Evolutionary conservation across 768 basidiomycete genomes (phyloP).

Genomic region (Cubamyces lactineus): DNA sequence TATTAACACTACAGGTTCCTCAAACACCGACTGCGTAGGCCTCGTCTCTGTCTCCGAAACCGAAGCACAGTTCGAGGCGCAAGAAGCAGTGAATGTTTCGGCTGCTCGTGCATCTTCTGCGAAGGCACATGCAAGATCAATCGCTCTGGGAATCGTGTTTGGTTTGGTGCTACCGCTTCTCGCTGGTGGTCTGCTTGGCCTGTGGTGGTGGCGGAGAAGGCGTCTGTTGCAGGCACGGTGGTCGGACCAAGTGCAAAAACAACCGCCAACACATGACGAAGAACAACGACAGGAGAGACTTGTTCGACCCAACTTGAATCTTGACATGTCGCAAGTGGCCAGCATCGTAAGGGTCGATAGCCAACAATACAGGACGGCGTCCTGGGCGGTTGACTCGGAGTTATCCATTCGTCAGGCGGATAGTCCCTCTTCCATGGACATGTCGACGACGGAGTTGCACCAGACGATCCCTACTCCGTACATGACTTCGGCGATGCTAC

Average conservation of each 20-base stretch:
- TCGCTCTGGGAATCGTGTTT: slow-evolving; percentile 39
- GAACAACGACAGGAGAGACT: neutral
- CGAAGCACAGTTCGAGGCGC: slow-evolving; percentile 26
- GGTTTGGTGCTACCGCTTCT: slow-evolving; percentile 36
- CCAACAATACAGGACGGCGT: slow-evolving; percentile 2
- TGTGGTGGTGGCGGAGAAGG: slow-evolving; percentile 29
- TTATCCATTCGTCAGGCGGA: slow-evolving; percentile 4
- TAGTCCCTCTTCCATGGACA: slow-evolving; percentile 23
- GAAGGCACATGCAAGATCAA: slow-evolving; percentile 28
- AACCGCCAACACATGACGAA: slow-evolving; percentile 17
- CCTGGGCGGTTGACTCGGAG: slow-evolving; percentile 18
- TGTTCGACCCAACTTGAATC: slow-evolving; percentile 10
- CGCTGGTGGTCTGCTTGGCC: slow-evolving; percentile 28
- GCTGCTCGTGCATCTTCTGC: slow-evolving; percentile 12
- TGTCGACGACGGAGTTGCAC: slow-evolving; percentile 14
- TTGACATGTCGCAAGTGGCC: slow-evolving; percentile 18
- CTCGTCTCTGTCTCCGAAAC: slow-evolving; percentile 37
- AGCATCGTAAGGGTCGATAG: slow-evolving; percentile 3
- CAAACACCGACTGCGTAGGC: slow-evolving; percentile 38
- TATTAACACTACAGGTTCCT: slow-evolving; percentile 33
- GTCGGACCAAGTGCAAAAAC: slow-evolving; percentile 19
- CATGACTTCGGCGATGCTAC: slow-evolving; percentile 8
- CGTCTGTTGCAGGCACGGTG: slow-evolving; percentile 1
- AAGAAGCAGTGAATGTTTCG: slow-evolving; percentile 26
- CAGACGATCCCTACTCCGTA: slow-evolving; percentile 12